Conservation (phyloP, 495 filamentous ascomycete species). For the Articulospora tetracladia region DNA sequence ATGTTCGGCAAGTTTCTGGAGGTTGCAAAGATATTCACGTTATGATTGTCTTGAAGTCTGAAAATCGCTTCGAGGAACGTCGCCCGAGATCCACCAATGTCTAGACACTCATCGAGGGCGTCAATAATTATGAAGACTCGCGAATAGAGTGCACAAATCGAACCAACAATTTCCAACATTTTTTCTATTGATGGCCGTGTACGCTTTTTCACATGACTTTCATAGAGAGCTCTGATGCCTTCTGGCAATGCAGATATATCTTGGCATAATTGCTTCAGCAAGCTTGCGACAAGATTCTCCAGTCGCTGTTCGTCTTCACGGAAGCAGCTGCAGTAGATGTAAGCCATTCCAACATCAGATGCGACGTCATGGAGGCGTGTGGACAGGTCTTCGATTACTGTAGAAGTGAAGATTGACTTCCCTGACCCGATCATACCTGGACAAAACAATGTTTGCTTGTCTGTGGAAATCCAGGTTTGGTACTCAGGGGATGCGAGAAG, state of each 20-base stretch:
- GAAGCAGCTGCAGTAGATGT: constrained; percentile 38
- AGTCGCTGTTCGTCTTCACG: constrained; percentile 28
- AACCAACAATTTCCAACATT: constrained; percentile 21
- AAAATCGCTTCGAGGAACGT: constrained; percentile 30
- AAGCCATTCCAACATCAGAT: constrained; percentile 31
- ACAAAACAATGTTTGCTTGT: constrained; percentile 30
- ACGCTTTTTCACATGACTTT: constrained; percentile 17
- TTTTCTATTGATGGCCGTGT: constrained; percentile 28
- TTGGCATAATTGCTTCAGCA: constrained; percentile 28
- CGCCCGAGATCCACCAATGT: constrained; percentile 25
- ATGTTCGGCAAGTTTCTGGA: constrained; percentile 30
- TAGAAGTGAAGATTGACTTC: constrained; percentile 29
- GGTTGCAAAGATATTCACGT: constrained; percentile 30
- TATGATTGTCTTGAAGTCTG: constrained; percentile 24
- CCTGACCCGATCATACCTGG: constrained; percentile 28
- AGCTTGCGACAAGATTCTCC: constrained; percentile 27
- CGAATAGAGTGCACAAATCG: constrained; percentile 16
- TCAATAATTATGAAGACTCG: constrained; percentile 40
- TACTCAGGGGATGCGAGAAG: constrained; percentile 33
- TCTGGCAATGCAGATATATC: constrained; percentile 21
- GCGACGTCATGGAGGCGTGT: constrained; percentile 16
- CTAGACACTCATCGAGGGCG: constrained; percentile 40
- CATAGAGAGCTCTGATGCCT: constrained; percentile 25
- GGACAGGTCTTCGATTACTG: constrained; percentile 32
- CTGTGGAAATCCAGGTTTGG: constrained; percentile 29